Evolutionary conservation across 2,329 filamentous ascomycete genomes (phyloP), one percentile per base, ranked within the genome.

Genomic region (Aspergillus pseudoviridinutans): DNA sequence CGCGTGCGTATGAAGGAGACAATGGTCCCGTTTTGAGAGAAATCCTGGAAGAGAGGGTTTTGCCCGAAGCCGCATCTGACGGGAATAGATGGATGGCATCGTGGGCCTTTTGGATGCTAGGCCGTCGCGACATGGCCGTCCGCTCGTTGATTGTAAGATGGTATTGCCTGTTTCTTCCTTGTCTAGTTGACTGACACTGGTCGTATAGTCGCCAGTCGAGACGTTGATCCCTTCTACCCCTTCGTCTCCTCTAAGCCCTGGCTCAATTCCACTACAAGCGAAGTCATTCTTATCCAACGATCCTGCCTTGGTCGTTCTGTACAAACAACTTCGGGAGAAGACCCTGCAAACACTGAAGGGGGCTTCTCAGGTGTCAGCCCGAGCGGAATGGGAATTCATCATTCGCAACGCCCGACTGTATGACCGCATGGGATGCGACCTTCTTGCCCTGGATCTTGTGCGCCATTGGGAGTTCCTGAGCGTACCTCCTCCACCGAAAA

Each of bases 101-200:
- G 0, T 99, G 94, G 94, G 90, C 91, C 2, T 96, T 96, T 70
- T 96, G 91, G 88, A 90, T 96, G 82, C 81, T 97, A 4, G 86
- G 86, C 41, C 84, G 89, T 61, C 85, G 87, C 59, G 90, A 95
- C 64, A 89, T 92, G 80, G 90, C 93, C 5, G 91, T 97, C 6
- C 85, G 90, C 53, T 86, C 89, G 6, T 79, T 99, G 3, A 88
- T 96, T 64, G 88, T 91, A 76, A 79, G 87, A 71, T 17, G 17
- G 38, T 20, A 12, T 29, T 55, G 22, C 47, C 49, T 20, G 24
- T 24, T 28, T n/a, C 10, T 44, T 47, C 24, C 49, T 22, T 24
- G 14, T 28, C 10, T 53, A 57, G 9, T 35, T 49, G 17, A 50
- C 64, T 71, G 61, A 69, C 50, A 38, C 17, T 7, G 20, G 14